A percentile compares a stretch with the other conserved stretches of the same genome.
phyloP scores from a whole-genome alignment of 106 monocot genomes.

The Iris macrosiphon region DNA sequence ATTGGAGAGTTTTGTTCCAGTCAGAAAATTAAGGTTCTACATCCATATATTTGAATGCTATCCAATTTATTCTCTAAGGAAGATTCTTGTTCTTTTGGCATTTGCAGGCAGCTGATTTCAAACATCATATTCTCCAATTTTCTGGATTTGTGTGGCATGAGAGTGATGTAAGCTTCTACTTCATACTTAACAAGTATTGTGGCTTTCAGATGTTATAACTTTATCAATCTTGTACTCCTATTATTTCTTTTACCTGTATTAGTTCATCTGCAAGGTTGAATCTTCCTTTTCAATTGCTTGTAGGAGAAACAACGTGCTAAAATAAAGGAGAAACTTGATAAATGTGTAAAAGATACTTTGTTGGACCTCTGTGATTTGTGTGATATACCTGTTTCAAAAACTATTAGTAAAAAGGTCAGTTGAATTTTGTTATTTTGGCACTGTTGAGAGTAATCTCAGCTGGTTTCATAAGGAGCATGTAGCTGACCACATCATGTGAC shows the following conservation, averaged over 20 bases:
- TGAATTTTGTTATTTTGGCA: neutral
- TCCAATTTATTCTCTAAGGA: neutral
- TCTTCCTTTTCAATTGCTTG: conserved; percentile 3
- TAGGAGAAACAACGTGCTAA: conserved; percentile 66
- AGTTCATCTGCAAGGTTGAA: neutral
- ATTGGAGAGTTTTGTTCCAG: no score
- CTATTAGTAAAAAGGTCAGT: conserved; percentile 51
- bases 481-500: neutral
- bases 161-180: conserved; percentile 48
- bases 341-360: conserved; percentile 47
- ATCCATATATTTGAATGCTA: no score
- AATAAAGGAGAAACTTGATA: conserved; percentile 61
- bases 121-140: conserved; percentile 67
- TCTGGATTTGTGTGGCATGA: conserved; percentile 87
- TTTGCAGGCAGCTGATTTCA: conserved; percentile 63
- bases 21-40: no score
- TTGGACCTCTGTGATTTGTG: conserved; percentile 63
- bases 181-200: neutral
- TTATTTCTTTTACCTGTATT: neutral
- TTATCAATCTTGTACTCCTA: neutral
- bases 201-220: neutral
- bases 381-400: conserved; percentile 44
- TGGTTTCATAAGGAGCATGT: neutral
- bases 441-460: neutral
- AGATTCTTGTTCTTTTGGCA: neutral